Evolutionary conservation across 257 asterid species (phyloP).

Genomic region (Petrea volubilis): DNA sequence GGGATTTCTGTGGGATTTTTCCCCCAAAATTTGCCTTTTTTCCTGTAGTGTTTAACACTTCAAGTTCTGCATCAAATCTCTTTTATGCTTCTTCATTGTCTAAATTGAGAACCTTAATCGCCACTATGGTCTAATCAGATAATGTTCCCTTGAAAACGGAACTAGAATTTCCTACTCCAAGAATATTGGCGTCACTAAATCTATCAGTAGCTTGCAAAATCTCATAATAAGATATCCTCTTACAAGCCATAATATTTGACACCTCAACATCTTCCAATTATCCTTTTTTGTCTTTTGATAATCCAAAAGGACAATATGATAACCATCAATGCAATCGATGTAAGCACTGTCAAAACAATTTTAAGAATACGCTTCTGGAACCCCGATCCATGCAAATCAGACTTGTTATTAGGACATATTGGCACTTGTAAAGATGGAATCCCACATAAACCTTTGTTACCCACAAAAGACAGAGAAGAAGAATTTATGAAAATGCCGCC

Average conservation of each 20-base stretch:
- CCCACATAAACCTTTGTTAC: constrained; percentile 34
- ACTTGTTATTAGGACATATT: constrained; percentile 8
- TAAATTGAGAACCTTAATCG: constrained; percentile 35
- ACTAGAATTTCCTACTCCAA: constrained; percentile 43
- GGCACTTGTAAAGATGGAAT: constrained; percentile 16
- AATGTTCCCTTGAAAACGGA: constrained; percentile 34
- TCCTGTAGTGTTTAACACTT: too few relatives aligned
- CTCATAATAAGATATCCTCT: constrained; percentile 26
- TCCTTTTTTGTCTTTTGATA: constrained; percentile 12
- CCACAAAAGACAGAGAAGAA: constrained; percentile 26
- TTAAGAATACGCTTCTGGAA: background rate
- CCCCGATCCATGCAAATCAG: constrained; percentile 12
- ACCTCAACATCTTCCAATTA: constrained; percentile 19
- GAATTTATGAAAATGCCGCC: constrained; percentile 38
- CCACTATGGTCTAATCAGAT: constrained; percentile 29
- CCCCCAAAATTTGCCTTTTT: too few relatives aligned
- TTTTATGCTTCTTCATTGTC: constrained; percentile 19
- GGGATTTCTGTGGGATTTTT: too few relatives aligned
- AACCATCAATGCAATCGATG: constrained; percentile 1
- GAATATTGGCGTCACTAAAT: constrained; percentile 29
- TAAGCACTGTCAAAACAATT: constrained; percentile 23
- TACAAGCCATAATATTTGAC: constrained; percentile 12
- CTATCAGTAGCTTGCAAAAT: constrained; percentile 33
- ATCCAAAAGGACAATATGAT: constrained; percentile 21
- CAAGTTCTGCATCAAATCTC: constrained; percentile 35